Evolutionary conservation across 257 asterid species (phyloP).

Genomic region (Solanum bukasovii): DNA sequence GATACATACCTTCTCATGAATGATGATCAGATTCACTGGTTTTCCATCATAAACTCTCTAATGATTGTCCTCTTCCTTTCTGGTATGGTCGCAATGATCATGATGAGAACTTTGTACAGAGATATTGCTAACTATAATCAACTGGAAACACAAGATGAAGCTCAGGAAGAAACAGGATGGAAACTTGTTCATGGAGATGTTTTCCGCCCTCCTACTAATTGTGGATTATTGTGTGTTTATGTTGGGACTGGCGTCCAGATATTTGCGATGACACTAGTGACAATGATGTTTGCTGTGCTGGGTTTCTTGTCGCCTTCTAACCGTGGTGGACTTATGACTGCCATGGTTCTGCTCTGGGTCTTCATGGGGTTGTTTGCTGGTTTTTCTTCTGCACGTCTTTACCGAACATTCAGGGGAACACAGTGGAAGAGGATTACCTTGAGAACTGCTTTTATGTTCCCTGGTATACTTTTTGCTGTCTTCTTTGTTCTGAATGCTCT

Average conservation of each 20-base stretch:
- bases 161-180: slow-evolving; percentile 93
- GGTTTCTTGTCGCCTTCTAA: slow-evolving; percentile 87
- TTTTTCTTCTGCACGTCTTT: slow-evolving; percentile 62
- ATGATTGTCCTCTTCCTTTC: slow-evolving; percentile 90
- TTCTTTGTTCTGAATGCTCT: slow-evolving; percentile 67
- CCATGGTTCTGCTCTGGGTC: slow-evolving; percentile 87
- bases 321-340: slow-evolving; percentile 87
- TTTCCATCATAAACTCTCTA: slow-evolving; percentile 74
- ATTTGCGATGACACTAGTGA: slow-evolving; percentile 76
- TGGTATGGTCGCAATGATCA: slow-evolving; percentile 92
- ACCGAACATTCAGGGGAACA: slow-evolving; percentile 67
- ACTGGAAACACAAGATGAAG: slow-evolving; percentile 78
- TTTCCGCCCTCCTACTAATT: slow-evolving; percentile 56
- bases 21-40: slow-evolving; percentile 90
- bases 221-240: slow-evolving; percentile 62
- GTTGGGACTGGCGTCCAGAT: slow-evolving; percentile 86
- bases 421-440: slow-evolving; percentile 73
- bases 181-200: slow-evolving; percentile 84
- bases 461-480: slow-evolving; percentile 59
- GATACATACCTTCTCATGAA: slow-evolving; percentile 90
- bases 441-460: slow-evolving; percentile 78
- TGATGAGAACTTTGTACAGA: slow-evolving; percentile 85
- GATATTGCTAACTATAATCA: slow-evolving; percentile 88
- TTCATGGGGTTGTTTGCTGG: slow-evolving; percentile 86
- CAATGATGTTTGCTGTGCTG: slow-evolving; percentile 68